Conservation (phyloP, 176 grass and related monocot species). For the Stipa capillata region DNA sequence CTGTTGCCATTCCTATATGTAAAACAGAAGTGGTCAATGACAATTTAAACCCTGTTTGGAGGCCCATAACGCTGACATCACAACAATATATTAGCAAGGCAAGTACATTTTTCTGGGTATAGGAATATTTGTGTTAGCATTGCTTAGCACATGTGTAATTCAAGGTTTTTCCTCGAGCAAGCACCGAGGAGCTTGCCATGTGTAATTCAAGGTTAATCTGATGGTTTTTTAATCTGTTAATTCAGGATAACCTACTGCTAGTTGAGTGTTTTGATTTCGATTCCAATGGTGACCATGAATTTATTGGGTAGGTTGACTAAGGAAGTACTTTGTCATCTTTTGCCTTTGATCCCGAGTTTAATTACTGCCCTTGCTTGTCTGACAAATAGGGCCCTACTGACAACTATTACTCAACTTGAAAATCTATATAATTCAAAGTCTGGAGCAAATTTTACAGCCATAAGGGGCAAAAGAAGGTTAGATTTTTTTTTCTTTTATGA, state of each 20-base stretch:
- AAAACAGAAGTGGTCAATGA: slow-evolving; percentile 79
- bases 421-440: slow-evolving; percentile 51
- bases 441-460: slow-evolving; percentile 51
- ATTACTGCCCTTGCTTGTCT: slow-evolving; percentile 17
- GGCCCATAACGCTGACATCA: slow-evolving; percentile 58
- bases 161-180: too few species aligned
- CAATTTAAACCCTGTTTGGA: slow-evolving; percentile 86
- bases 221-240: slow-evolving; percentile 13
- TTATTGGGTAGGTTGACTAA: slow-evolving; percentile 57
- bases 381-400: slow-evolving; percentile 57
- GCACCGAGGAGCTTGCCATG: too few species aligned
- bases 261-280: slow-evolving; percentile 98
- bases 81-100: slow-evolving; percentile 96
- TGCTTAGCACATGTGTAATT: background rate
- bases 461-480: slow-evolving; percentile 59
- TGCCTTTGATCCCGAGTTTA: slow-evolving; percentile 2
- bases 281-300: slow-evolving; percentile 62
- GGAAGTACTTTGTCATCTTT: slow-evolving; percentile 17
- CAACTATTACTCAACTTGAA: slow-evolving; percentile 66
- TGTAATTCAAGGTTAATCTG: slow-evolving; percentile 7
- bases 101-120: slow-evolving; percentile 18
- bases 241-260: slow-evolving; percentile 95
- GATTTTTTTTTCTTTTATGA: background rate
- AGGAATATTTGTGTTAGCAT: background rate
- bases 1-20: slow-evolving; percentile 66